phyloP scores from a whole-genome alignment of 257 asterid species.

The Ajuga chamaepitys region DNA sequence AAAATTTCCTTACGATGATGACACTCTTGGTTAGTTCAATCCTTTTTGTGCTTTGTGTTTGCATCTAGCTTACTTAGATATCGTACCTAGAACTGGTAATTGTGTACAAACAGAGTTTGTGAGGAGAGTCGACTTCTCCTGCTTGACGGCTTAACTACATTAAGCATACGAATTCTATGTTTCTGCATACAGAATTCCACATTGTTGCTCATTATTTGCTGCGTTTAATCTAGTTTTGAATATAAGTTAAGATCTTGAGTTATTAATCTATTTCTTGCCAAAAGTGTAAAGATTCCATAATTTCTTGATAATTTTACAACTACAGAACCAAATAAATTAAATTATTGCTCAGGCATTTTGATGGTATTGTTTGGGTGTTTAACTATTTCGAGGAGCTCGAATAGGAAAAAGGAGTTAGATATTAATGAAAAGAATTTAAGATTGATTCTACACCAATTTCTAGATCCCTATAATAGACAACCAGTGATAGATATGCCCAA shows the following conservation, averaged over 20 bases:
- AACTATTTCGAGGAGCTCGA: not conserved
- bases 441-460: too few relatives aligned
- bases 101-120: not conserved
- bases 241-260: not conserved
- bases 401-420: not conserved
- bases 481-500: too few relatives aligned
- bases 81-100: not conserved
- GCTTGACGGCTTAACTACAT: too few relatives aligned
- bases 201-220: not conserved
- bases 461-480: too few relatives aligned
- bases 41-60: not conserved
- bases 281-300: not conserved
- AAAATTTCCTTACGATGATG: slow-evolving; percentile 55
- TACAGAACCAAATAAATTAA: not conserved
- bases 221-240: not conserved
- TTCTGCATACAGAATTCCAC: not conserved
- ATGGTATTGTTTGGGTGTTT: not conserved
- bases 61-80: not conserved
- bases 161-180: too few relatives aligned
- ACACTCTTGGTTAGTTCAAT: slow-evolving; percentile 62
- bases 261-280: not conserved
- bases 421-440: too few relatives aligned
- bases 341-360: not conserved
- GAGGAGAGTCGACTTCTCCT: too few relatives aligned
- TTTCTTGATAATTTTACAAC: not conserved